Evolutionary conservation across 176 grass and related monocot species (phyloP), one percentile per base, ranked within the genome.

Genomic region (Calamus simplicifolius): DNA sequence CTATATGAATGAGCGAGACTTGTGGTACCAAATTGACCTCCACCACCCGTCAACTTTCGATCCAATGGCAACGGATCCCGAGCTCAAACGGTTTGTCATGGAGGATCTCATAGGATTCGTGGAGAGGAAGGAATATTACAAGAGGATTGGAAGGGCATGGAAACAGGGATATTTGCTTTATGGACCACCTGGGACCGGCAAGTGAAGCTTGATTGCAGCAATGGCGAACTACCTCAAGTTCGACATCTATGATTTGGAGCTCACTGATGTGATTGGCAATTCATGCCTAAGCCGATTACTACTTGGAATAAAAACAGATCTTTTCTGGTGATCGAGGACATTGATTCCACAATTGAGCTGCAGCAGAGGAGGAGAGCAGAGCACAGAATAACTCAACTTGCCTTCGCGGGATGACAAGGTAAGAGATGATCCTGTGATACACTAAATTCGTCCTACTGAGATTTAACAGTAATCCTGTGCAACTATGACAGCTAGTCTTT

Each of bases 181-280:
- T 21, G 86, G 91, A 13, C 91, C 83, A 0, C 91, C 86, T 0
- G 91, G 91, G 19, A 95, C 90, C 3, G 91, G 91, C 63, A 95
- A 95, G 56, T 90, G 86, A 19, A 95, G 91, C 71, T 69, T 95
- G 59, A 78, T 95, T 52, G 91, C 86, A 3, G 91, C 86, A 50
- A 95, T 95, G 64, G 86, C 91, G 29, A 95, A 95, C 57, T 77
- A 84, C 59, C 87, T 95, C 74, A 87, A 82, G 83, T 95, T 90
- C 25, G 82, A 95, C 48, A 81, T 90, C 54, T 95, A 95, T 50
- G 91, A 95, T 71, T 73, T 95, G 57, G 85, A 95, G 79, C 77
- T 95, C 16, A 78, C 82, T 14, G 85, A 89, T 64, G 90, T 89
- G 21, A 68, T 51, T n/a, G 77, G 85, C 73, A 95, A 95, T 48